Conservation (phyloP, 805 yeast genomes). For the Isabelozyma heimii region DNA sequence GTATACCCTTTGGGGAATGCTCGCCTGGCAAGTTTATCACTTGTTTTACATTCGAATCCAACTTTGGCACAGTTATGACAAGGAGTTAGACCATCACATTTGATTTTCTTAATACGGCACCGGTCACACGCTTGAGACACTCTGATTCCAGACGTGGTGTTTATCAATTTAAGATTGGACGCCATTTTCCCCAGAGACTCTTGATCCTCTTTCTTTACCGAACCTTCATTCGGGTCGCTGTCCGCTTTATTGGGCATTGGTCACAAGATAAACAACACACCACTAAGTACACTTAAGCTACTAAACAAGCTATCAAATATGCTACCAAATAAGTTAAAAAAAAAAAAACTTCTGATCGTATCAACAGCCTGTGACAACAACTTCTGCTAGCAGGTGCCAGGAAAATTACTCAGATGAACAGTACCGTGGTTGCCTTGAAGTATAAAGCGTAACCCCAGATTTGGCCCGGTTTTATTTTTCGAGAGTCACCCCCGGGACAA, state of each 20-base stretch:
- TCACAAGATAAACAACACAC: background rate
- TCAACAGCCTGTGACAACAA: too few relatives aligned
- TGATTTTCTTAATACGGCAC: slow-evolving; percentile 72
- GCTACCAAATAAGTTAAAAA: too few relatives aligned
- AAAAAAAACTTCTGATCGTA: too few relatives aligned
- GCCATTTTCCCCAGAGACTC: background rate
- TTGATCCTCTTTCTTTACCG: background rate
- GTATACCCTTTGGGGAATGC: slow-evolving; percentile 84
- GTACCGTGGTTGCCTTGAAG: background rate
- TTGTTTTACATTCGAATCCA: slow-evolving; percentile 66
- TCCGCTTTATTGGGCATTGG: background rate
- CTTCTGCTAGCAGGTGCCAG: too few relatives aligned
- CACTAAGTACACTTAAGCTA: too few relatives aligned
- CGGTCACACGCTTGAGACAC: slow-evolving; percentile 82
- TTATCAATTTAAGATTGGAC: slow-evolving; percentile 35
- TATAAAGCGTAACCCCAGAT: background rate
- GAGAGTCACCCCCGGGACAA: background rate
- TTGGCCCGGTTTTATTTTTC: background rate
- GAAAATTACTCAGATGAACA: too few relatives aligned
- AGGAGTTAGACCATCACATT: slow-evolving; percentile 71
- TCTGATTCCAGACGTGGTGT: slow-evolving; percentile 41
- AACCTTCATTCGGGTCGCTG: background rate
- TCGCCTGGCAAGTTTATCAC: slow-evolving; percentile 71
- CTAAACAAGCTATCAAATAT: too few relatives aligned
- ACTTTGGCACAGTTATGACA: slow-evolving; percentile 67